phyloP scores from a whole-genome alignment of 2,329 filamentous ascomycete species.

The Dactylellina sp. region DNA sequence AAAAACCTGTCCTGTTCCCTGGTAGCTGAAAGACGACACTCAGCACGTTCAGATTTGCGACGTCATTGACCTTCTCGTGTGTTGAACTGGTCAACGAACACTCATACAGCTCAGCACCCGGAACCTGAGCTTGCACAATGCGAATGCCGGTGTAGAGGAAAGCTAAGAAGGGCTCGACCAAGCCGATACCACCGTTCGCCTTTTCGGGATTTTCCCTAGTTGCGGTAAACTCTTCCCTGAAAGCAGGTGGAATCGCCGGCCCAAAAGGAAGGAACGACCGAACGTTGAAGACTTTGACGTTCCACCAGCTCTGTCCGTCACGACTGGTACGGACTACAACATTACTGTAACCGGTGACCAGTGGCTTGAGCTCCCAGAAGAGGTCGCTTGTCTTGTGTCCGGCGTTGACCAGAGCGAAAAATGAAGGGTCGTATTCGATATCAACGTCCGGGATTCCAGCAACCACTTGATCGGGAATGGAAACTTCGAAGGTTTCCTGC shows the following conservation, averaged over 20 bases:
- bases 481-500: constrained; percentile 17
- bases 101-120: constrained; percentile 1
- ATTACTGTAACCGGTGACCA: constrained; percentile 16
- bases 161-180: constrained; percentile 18
- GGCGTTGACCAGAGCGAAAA: constrained; percentile 21
- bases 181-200: constrained; percentile 21
- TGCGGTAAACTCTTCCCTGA: constrained; percentile 8
- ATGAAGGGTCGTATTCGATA: constrained; percentile 25
- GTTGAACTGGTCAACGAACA: constrained; percentile 17
- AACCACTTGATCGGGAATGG: constrained; percentile 24
- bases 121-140: constrained; percentile 14
- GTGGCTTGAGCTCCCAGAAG: constrained; percentile 24
- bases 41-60: constrained; percentile 17
- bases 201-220: constrained; percentile 11
- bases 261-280: constrained; percentile 19
- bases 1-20: constrained; percentile 18
- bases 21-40: constrained; percentile 21
- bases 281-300: constrained; percentile 15
- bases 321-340: constrained; percentile 21
- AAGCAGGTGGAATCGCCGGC: constrained; percentile 1
- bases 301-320: constrained; percentile 18
- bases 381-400: constrained; percentile 20
- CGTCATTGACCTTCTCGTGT: constrained; percentile 15
- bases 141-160: constrained; percentile 16
- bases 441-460: constrained; percentile 14